Percentiles rank a stretch among this genome's conserved stretches.
phyloP scores from a whole-genome alignment of 2,329 filamentous ascomycete species.

The Fonsecaea monophora region DNA sequence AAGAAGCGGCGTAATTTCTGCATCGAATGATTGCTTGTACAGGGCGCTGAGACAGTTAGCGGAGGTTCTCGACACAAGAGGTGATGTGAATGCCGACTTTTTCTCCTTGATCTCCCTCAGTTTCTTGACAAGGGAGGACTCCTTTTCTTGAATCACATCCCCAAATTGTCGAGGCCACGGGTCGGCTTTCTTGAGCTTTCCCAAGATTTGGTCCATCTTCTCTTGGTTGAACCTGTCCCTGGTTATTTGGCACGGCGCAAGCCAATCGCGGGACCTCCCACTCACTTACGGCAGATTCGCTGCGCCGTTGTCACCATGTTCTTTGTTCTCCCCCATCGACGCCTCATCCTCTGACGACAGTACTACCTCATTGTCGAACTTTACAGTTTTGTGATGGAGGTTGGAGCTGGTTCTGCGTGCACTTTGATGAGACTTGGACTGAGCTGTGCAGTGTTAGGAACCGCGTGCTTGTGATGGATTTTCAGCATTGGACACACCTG shows the following conservation, averaged over 20 bases:
- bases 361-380: conserved; percentile 9
- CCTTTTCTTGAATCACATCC: conserved; percentile 18
- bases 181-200: conserved; percentile 31
- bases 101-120: conserved; percentile 24
- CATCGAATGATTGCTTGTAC: conserved; percentile 23
- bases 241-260: background rate
- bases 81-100: conserved; percentile 12
- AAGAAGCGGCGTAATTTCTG: conserved; percentile 27
- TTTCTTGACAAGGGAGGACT: conserved; percentile 19
- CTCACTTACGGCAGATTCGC: conserved; percentile 12
- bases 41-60: conserved; percentile 13
- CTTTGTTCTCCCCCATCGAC: background rate
- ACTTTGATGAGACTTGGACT: background rate
- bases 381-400: conserved; percentile 12
- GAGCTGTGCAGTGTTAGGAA: background rate
- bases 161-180: conserved; percentile 29
- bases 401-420: conserved; percentile 14
- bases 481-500: background rate
- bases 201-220: conserved; percentile 28
- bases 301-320: background rate
- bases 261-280: too few species aligned
- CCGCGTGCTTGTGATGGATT: background rate
- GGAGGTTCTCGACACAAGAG: background rate
- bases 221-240: conserved; percentile 27
- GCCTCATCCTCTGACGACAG: conserved; percentile 10